Evolutionary conservation across 345 rosid genomes (phyloP), one percentile per base, ranked within the genome.

Genomic region (Linum trigynum): DNA sequence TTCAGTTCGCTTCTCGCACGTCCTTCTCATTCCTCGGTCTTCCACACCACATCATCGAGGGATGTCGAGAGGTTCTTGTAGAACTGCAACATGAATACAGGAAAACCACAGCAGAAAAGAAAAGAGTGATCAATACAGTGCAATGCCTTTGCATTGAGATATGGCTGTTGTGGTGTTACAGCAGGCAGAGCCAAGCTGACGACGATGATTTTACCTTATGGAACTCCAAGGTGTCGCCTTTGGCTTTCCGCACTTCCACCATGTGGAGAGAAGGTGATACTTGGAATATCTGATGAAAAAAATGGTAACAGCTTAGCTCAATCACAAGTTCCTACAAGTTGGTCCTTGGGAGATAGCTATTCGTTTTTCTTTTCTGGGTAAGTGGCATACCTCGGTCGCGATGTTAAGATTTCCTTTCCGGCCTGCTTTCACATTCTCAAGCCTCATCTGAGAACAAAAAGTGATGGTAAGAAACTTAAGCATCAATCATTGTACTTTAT

Each of bases 191-290:
- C 32, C 32, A 23, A 23, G 32, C 32, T 23, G 55, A 37, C 7
- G 17, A 17, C 50, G 35, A 48, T 51, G 39, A 51, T 41, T 7
- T 39, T 81, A 90, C 96, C 96, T 85, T 90, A 51, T 88, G 92
- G 66, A 90, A 94, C 71, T 94, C 99, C 60, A 94, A 75, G 12
- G 99, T 94, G 74, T 94, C 97, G n/a, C 99, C 99, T 74, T 88
- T 90, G 1, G 97, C 86, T 74, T 94, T 94, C 10, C 96, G 85
- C 43, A 94, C 82, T 77, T 94, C 95, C 39, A 94, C 95, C 97
- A 90, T 85, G 74, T 94, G 95, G 59, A 94, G 80, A 39, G 92
- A 90, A 62, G 99, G 97, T 17, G 99, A 86, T 74, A 94, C 89
- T 94, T 94, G 95, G 73, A 94, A 90, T 64, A 94, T 74, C 97